phyloP scores from a whole-genome alignment of 2,329 filamentous ascomycete species.

The Chaetomium olivaceum region DNA sequence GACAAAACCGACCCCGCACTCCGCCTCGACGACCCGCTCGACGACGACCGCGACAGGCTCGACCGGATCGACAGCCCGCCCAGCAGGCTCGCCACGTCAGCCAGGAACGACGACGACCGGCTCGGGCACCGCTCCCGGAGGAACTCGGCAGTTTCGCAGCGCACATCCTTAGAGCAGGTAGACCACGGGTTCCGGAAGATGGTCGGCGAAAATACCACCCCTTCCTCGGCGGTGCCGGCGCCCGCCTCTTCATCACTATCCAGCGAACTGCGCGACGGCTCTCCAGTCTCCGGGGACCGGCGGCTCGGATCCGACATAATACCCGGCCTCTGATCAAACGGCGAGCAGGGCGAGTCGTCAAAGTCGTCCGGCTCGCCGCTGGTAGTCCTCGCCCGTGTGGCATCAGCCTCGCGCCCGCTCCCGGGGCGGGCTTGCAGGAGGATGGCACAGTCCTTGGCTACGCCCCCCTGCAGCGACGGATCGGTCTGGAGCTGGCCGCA shows the following conservation, averaged over 20 bases:
- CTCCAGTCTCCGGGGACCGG: neutral
- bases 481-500: neutral
- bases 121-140: conserved; percentile 21
- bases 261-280: neutral
- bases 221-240: neutral
- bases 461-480: neutral
- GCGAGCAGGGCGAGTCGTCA: neutral
- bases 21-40: conserved; percentile 10
- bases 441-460: conserved; percentile 18
- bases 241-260: neutral
- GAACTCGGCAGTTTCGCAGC: conserved; percentile 1
- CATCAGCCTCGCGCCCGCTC: neutral
- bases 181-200: conserved; percentile 18
- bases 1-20: conserved; percentile 7
- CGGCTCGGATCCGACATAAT: neutral
- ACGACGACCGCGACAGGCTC: conserved; percentile 18
- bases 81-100: conserved; percentile 20
- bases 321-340: neutral
- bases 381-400: neutral
- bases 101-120: conserved; percentile 23
- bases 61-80: conserved; percentile 22
- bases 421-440: conserved; percentile 15
- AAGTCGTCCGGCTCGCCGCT: conserved; percentile 1
- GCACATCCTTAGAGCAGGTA: neutral
- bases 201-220: neutral